phyloP scores from a whole-genome alignment of 1,284 basidiomycete species.

The Microbotryum silenes-acaulis region DNA sequence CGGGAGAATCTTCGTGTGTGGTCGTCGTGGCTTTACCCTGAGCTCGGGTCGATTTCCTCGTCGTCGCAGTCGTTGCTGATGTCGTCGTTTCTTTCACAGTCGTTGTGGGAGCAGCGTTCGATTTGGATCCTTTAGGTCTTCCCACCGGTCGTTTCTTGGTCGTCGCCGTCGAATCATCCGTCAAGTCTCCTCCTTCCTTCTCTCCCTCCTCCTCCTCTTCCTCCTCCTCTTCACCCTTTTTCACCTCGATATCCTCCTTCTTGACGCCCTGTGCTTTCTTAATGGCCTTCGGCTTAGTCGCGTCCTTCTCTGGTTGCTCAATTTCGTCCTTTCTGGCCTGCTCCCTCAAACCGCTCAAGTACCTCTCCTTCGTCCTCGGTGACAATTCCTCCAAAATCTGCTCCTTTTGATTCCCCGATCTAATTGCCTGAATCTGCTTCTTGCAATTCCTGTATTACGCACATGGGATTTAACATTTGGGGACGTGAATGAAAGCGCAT shows the following conservation, averaged over 20 bases:
- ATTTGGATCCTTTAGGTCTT: too few relatives aligned
- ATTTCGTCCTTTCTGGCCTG: background rate
- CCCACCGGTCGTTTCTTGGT: too few relatives aligned
- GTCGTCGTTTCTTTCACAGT: too few relatives aligned
- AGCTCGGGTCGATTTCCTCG: too few relatives aligned
- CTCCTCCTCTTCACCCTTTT: background rate
- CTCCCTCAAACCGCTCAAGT: background rate
- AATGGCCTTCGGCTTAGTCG: background rate
- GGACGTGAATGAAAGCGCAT: background rate
- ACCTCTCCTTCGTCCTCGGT: background rate
- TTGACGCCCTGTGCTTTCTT: background rate
- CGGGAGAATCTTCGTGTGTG: too few relatives aligned
- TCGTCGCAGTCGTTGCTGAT: too few relatives aligned
- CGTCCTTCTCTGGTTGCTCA: background rate
- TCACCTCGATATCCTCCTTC: background rate
- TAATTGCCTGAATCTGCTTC: slow-evolving; percentile 5
- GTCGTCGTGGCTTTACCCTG: too few relatives aligned
- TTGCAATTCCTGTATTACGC: background rate
- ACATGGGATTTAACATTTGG: too few relatives aligned
- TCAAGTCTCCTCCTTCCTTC: background rate
- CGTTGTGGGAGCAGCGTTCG: too few relatives aligned
- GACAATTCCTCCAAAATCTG: background rate
- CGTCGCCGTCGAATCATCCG: too few relatives aligned
- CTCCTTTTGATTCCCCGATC: background rate
- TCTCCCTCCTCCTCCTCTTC: background rate